Percentiles rank a stretch among this genome's conserved stretches.
Conservation (phyloP, 371 early-diverging fungal genomes). For the Syncephalastrum monosporum region DNA sequence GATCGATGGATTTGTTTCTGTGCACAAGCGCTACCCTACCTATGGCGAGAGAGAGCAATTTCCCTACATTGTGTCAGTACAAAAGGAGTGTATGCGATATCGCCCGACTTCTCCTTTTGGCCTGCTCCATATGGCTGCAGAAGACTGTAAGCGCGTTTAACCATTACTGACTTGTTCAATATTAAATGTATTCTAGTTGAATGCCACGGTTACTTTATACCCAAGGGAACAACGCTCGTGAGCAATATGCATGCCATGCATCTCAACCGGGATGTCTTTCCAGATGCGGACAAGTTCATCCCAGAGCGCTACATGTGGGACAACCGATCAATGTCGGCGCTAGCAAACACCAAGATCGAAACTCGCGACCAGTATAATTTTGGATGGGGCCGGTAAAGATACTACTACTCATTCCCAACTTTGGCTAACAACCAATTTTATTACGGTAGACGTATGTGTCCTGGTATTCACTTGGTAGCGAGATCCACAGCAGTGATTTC, state of each 20-base stretch:
- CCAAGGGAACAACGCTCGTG: slow-evolving; percentile 29
- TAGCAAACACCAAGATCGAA: slow-evolving; percentile 13
- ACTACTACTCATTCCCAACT: no score
- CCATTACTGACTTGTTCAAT: background rate
- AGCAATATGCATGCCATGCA: slow-evolving; percentile 24
- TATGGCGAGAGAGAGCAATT: slow-evolving; percentile 18
- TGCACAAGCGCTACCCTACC: slow-evolving; percentile 14
- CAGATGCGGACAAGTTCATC: slow-evolving; percentile 18
- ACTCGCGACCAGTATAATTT: slow-evolving; percentile 18
- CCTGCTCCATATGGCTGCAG: slow-evolving; percentile 17
- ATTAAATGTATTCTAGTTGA: slow-evolving; percentile 3
- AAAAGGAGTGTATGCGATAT: slow-evolving; percentile 27
- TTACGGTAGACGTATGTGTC: slow-evolving; percentile 11
- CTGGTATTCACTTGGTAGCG: slow-evolving; percentile 15
- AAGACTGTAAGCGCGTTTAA: slow-evolving; percentile 15
- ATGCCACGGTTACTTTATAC: slow-evolving; percentile 33
- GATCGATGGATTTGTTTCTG: slow-evolving; percentile 14
- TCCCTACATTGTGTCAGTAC: slow-evolving; percentile 19
- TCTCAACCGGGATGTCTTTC: slow-evolving; percentile 7
- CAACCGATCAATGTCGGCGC: slow-evolving; percentile 12
- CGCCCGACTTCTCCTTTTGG: slow-evolving; percentile 16
- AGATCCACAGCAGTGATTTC: background rate
- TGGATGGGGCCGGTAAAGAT: slow-evolving; percentile 18
- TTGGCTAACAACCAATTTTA: background rate
- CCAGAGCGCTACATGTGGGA: slow-evolving; percentile 26